Evolutionary conservation across 352 stramenopile genomes (phyloP).

Genomic region (Plasmopara halstedii): DNA sequence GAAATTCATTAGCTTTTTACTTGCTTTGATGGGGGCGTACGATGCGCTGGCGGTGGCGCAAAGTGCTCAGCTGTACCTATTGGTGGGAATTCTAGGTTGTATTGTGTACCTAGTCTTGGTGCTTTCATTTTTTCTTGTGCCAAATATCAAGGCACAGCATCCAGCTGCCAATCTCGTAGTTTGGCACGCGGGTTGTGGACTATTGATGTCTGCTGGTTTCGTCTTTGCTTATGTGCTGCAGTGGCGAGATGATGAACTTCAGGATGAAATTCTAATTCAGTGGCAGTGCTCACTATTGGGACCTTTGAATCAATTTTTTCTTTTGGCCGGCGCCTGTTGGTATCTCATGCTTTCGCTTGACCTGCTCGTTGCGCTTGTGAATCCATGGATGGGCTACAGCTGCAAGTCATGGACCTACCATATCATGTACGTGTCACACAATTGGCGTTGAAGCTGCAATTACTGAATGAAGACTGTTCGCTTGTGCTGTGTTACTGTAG

Average conservation of each 20-base stretch:
- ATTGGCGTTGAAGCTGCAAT: too few species aligned
- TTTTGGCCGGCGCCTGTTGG: constrained; percentile 57
- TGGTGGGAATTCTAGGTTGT: constrained; percentile 45
- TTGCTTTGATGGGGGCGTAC: constrained; percentile 27
- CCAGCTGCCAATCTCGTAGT: constrained; percentile 66
- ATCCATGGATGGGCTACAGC: constrained; percentile 83
- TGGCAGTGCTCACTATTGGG: constrained; percentile 48
- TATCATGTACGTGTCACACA: constrained; percentile 45
- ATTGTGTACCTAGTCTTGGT: constrained; percentile 60
- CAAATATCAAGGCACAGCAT: constrained; percentile 74
- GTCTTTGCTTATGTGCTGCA: constrained; percentile 36
- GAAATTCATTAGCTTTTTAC: background rate
- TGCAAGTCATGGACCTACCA: constrained; percentile 84
- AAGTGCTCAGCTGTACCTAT: constrained; percentile 48
- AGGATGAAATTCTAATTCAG: constrained; percentile 4
- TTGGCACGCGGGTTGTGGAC: constrained; percentile 63
- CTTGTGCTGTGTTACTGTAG: constrained; percentile 18
- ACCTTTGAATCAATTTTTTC: constrained; percentile 76
- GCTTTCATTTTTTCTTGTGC: constrained; percentile 61
- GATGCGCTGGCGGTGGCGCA: constrained; percentile 48
- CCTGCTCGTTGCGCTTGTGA: constrained; percentile 78
- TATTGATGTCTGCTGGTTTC: constrained; percentile 54
- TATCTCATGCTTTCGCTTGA: constrained; percentile 82
- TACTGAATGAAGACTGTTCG: background rate
- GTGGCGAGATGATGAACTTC: constrained; percentile 5